Base-by-base conservation (phyloP, 2,329 filamentous ascomycete genomes). In the Fusarium sp. region DNA sequence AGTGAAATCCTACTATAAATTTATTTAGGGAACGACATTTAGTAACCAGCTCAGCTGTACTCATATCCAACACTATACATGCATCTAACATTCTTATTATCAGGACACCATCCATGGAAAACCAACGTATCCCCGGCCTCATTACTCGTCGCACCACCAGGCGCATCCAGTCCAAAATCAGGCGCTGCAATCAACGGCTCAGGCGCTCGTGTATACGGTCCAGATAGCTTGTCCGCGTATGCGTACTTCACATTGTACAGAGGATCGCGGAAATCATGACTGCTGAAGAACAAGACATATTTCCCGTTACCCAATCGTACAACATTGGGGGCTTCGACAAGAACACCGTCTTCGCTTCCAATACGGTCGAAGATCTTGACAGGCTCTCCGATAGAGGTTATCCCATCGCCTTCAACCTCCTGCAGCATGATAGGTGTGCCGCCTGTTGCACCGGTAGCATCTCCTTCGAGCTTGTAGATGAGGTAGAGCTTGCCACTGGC, bases 201-300 rank as follows among this genome's bases (percentile, higher is more conserved):
- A 2, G 43, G 34, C 1, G 57, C 60, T 9, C 60, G 60, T 1
- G 28, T 40, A n/a, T 63, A 62, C 1, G 60, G 60, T 0, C 60
- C 60, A 0, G 50, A 42, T 1, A 63, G 1, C 14, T 56, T 51
- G 15, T 62, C 45, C 3, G 60, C 45, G 19, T 50, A 62, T 1
- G 45, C 57, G 11, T 62, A 63, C 3, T 63, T 63, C 44, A 63
- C 50, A 15, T 62, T 45, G 30, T 62, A 62, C 28, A 43, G 6
- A 6, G 39, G 36, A 19, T 63, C 45, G 0, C 54, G 44, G 10
- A 63, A 63, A n/a, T 50, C 21, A 6, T 62, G 50, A 6, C 57
- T 50, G 50, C 60, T 63, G 6, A 56, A 62, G 50, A 63, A 62
- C 4, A 62, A 7, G 1, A 62, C 50, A 0, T 62, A 63, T 30